A percentile compares a stretch with the other conserved stretches of the same genome.
Conservation (phyloP, 2,329 filamentous ascomycete genomes). For the Claviceps spartinae region DNA sequence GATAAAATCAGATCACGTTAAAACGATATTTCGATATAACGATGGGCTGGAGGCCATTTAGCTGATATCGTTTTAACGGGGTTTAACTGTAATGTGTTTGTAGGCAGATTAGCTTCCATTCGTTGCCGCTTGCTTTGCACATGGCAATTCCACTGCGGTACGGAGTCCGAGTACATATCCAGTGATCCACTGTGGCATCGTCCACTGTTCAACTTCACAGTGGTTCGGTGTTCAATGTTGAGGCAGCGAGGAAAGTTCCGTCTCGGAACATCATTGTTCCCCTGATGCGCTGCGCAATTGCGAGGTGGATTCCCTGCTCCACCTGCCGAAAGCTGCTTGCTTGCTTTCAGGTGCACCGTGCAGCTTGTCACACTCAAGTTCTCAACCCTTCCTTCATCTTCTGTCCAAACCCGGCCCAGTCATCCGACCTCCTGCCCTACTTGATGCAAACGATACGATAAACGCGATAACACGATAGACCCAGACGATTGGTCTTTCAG, state of each 20-base stretch:
- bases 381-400: neutral
- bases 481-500: neutral
- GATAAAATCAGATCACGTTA: too few relatives aligned
- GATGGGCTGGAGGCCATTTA: too few relatives aligned
- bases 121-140: too few relatives aligned
- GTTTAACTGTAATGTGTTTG: too few relatives aligned
- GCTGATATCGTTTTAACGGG: too few relatives aligned
- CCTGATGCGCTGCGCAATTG: neutral
- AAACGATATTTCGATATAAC: too few relatives aligned
- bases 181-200: too few relatives aligned
- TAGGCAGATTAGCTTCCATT: too few relatives aligned
- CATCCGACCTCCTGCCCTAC: neutral
- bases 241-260: neutral
- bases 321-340: constrained; percentile 1
- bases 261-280: neutral
- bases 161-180: too few relatives aligned
- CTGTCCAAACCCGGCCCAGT: neutral
- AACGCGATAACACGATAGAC: neutral
- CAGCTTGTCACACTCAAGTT: neutral
- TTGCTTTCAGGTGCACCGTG: neutral
- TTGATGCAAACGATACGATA: neutral
- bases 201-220: too few relatives aligned
- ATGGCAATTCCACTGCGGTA: too few relatives aligned
- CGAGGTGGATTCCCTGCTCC: neutral
- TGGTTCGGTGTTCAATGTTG: too few relatives aligned